phyloP scores from a whole-genome alignment of 176 grass and related monocot genomes.

The Cenchrus americanus region DNA sequence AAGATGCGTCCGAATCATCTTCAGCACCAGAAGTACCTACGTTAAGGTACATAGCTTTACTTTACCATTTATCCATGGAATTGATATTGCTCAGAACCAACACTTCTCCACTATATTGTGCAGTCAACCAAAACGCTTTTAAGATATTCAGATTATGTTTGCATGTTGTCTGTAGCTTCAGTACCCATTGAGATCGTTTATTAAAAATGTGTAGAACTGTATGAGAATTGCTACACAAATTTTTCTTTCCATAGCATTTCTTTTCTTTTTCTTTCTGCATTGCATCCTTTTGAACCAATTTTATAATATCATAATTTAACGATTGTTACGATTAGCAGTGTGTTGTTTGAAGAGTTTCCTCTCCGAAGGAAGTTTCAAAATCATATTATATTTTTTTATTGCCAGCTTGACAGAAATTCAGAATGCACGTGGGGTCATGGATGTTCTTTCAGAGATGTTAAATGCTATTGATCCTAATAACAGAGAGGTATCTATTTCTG shows the following conservation, averaged over 20 bases:
- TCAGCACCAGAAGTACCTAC: conserved; percentile 58
- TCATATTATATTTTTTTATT: conserved; percentile 26
- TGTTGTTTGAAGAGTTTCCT: conserved; percentile 11
- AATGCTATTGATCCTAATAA: conserved; percentile 95
- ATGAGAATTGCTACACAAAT: background rate
- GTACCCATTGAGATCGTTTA: conserved; percentile 19
- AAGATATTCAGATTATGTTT: conserved; percentile 1
- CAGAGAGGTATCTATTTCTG: conserved; percentile 67
- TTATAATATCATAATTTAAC: background rate
- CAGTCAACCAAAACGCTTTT: background rate
- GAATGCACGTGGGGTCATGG: conserved; percentile 80
- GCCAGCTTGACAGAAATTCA: conserved; percentile 83
- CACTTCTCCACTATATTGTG: background rate
- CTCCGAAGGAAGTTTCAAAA: conserved; percentile 5
- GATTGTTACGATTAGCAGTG: conserved; percentile 32
- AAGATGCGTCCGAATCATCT: conserved; percentile 66
- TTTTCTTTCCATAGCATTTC: background rate
- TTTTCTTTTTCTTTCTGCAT: conserved; percentile 2
- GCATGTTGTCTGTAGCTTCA: conserved; percentile 3
- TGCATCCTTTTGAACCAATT: conserved; percentile 15
- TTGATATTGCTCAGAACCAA: conserved; percentile 19
- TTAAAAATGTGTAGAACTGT: background rate
- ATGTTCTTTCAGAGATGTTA: conserved; percentile 95
- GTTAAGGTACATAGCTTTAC: conserved; percentile 63
- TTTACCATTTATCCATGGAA: conserved; percentile 6